phyloP scores from a whole-genome alignment of 2,329 filamentous ascomycete genomes.

The Colletotrichum nymphaeae region DNA sequence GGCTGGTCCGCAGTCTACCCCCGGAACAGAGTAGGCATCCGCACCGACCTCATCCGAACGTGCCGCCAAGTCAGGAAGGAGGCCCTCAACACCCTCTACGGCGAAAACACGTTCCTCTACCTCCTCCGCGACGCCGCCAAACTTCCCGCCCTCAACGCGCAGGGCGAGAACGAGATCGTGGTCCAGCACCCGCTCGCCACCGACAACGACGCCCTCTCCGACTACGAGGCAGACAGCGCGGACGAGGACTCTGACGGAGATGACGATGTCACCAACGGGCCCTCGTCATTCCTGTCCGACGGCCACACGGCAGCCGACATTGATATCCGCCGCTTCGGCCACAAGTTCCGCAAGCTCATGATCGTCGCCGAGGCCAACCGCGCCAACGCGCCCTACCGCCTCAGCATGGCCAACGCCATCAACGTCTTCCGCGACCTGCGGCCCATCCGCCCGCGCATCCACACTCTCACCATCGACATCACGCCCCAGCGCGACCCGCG shows the following conservation, averaged over 20 bases:
- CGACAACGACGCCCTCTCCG: conserved; percentile 4
- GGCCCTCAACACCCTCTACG: conserved; percentile 56
- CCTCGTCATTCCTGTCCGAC: conserved; percentile 22
- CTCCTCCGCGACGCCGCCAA: conserved; percentile 51
- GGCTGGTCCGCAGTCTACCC: conserved; percentile 48
- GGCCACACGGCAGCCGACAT: conserved; percentile 46
- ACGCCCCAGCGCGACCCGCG: conserved; percentile 40
- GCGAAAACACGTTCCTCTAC: conserved; percentile 60
- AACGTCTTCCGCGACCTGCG: conserved; percentile 45
- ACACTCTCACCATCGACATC: conserved; percentile 56
- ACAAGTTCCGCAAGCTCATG: conserved; percentile 53
- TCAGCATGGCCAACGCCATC: conserved; percentile 49
- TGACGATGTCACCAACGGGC: not conserved
- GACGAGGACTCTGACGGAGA: conserved; percentile 13
- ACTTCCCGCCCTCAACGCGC: conserved; percentile 32
- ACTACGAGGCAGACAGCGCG: conserved; percentile 10
- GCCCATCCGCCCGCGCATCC: conserved; percentile 43
- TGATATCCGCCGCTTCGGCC: conserved; percentile 50
- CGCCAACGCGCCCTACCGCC: conserved; percentile 39
- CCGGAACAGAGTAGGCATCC: conserved; percentile 28
- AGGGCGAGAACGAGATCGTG: conserved; percentile 35
- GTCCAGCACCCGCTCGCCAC: conserved; percentile 6
- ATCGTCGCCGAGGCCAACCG: conserved; percentile 58
- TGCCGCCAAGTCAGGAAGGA: conserved; percentile 50
- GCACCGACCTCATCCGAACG: conserved; percentile 50